These are phyloP conservation scores for Gryganskiella cystojenkinii DNA, from an alignment of 192 early-diverging fungal genomes.

Conservation along the genomic window DNA sequence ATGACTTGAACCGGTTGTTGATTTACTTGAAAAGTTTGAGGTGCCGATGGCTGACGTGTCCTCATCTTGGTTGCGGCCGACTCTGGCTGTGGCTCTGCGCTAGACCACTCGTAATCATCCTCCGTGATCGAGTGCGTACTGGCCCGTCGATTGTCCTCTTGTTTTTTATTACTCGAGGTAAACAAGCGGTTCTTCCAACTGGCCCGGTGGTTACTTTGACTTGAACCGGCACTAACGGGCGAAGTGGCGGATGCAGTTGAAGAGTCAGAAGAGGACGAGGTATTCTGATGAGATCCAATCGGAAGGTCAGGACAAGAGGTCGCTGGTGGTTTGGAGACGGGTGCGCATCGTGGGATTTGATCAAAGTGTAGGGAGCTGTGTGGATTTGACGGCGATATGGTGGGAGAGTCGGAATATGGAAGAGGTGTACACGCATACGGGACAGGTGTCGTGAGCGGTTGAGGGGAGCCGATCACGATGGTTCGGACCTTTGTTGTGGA, in stretches of 20 bases:
- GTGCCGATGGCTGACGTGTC: slow-evolving; percentile 16
- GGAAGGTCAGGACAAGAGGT: slow-evolving; percentile 29
- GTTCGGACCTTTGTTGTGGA: slow-evolving; percentile 20
- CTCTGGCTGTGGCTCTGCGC: not conserved
- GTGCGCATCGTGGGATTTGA: slow-evolving; percentile 11
- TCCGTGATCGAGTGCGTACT: slow-evolving; percentile 29
- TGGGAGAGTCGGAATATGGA: slow-evolving; percentile 27
- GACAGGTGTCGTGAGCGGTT: slow-evolving; percentile 34
- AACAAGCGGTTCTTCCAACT: slow-evolving; percentile 43
- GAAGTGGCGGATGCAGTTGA: not conserved
- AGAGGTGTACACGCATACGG: slow-evolving; percentile 48
- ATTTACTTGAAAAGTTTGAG: slow-evolving; percentile 11
- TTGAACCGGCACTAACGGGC: slow-evolving; percentile 3
- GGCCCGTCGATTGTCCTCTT: slow-evolving; percentile 16
- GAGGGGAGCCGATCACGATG: slow-evolving; percentile 39
- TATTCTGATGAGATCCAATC: slow-evolving; percentile 4
- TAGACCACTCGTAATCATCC: slow-evolving; percentile 33
- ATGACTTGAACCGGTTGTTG: slow-evolving; percentile 15
- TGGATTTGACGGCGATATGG: not conserved
- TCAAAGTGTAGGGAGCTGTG: not conserved
- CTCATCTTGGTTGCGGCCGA: slow-evolving; percentile 6
- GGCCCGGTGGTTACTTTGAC: slow-evolving; percentile 10
- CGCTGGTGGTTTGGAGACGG: slow-evolving; percentile 20
- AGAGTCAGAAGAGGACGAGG: too few species aligned
- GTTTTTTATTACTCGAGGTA: slow-evolving; percentile 7